Evolutionary conservation across 306 rosid genomes (phyloP).

Genomic region (Cucurbita argyrosperma): DNA sequence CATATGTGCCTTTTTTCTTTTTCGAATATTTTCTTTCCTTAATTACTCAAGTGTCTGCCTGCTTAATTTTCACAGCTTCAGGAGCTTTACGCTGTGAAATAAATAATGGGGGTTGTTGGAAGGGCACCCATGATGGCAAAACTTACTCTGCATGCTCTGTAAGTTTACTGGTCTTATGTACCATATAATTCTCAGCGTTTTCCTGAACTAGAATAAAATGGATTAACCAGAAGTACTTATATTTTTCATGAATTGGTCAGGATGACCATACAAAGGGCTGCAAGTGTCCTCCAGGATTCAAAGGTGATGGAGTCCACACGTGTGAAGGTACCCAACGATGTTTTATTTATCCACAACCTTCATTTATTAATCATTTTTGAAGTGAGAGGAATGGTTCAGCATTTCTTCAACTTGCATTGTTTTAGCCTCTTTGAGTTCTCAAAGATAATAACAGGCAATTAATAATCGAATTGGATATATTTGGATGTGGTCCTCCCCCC

Average conservation of each 20-base stretch:
- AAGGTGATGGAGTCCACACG: conserved; percentile 56
- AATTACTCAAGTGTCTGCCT: background rate
- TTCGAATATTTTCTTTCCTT: background rate
- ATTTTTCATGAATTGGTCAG: conserved; percentile 23
- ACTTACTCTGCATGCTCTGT: conserved; percentile 76
- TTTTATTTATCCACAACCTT: background rate
- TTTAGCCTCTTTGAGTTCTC: background rate
- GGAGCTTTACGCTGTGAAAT: conserved; percentile 67
- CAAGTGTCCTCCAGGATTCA: conserved; percentile 78
- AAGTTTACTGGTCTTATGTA: conserved; percentile 17
- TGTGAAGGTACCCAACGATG: conserved; percentile 56
- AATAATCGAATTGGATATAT: background rate
- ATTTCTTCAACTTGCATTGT: background rate
- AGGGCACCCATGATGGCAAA: conserved; percentile 26
- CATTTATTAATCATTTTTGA: background rate
- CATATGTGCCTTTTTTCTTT: background rate
- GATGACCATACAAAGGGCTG: conserved; percentile 64
- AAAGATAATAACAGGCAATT: background rate
- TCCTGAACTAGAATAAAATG: background rate
- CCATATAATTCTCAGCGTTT: background rate
- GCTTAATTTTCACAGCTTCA: conserved; percentile 43
- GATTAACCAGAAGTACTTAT: background rate
- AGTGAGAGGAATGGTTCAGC: background rate
- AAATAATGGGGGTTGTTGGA: conserved; percentile 98
- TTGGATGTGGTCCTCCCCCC: background rate